Evolutionary conservation across 2,329 filamentous ascomycete species (phyloP).

Genomic region (Thermoascus crustaceus): DNA sequence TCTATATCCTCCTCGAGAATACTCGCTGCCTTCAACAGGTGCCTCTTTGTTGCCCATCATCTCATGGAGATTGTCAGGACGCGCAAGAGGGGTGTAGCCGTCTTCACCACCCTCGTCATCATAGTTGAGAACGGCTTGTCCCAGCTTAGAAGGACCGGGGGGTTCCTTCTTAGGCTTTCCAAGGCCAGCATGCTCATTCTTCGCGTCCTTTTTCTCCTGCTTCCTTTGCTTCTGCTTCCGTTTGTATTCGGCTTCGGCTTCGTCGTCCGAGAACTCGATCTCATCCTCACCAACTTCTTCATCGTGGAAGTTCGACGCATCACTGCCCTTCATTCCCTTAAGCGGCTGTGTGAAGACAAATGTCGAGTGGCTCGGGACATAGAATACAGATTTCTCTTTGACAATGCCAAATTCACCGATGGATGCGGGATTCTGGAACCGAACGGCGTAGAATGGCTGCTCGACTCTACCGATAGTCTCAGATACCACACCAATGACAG

Average conservation of each 20-base stretch:
- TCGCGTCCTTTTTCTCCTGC: constrained; percentile 45
- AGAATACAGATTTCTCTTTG: constrained; percentile 66
- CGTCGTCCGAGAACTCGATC: constrained; percentile 92
- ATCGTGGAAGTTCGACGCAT: constrained; percentile 90
- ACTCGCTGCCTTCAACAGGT: constrained; percentile 25
- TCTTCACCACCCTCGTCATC: constrained; percentile 52
- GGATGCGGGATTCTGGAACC: constrained; percentile 62
- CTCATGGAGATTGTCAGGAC: constrained; percentile 56
- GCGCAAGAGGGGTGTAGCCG: constrained; percentile 59
- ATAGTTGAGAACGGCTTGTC: constrained; percentile 50
- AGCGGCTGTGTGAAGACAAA: constrained; percentile 83
- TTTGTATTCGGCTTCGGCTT: constrained; percentile 81
- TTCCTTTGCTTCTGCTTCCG: constrained; percentile 59
- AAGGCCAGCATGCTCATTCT: constrained; percentile 33
- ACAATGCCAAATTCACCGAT: constrained; percentile 59
- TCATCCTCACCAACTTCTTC: constrained; percentile 83
- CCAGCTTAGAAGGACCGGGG: constrained; percentile 31
- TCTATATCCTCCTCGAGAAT: constrained; percentile 25
- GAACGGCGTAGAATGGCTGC: constrained; percentile 76
- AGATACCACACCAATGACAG: constrained; percentile 70
- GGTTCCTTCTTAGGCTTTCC: constrained; percentile 27
- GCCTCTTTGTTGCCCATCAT: constrained; percentile 36
- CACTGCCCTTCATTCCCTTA: constrained; percentile 73
- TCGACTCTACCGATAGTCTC: constrained; percentile 82
- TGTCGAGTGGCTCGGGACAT: constrained; percentile 66